Evolutionary conservation across 169 alveolate species (phyloP).

Genomic region (Eimeria tenella): DNA sequence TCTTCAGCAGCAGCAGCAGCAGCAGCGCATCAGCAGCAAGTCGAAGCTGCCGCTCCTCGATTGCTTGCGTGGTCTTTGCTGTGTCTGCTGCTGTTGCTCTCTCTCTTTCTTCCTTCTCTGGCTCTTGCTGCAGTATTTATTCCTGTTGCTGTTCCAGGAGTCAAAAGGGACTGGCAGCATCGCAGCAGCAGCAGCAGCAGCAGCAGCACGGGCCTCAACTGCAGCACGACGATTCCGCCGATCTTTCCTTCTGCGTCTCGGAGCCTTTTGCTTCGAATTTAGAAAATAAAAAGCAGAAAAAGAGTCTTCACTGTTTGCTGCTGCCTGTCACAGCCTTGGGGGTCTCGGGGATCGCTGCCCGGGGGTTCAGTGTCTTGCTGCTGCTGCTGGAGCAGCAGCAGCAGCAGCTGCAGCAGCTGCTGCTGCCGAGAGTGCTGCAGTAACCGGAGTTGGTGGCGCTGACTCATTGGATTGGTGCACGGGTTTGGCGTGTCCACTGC

Average conservation of each 20-base stretch:
- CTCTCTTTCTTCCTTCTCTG: not conserved
- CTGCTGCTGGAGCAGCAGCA: not conserved
- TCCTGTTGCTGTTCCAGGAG: not conserved
- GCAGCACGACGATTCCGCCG: not conserved
- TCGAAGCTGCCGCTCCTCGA: not conserved
- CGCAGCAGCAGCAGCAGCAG: slow-evolving; percentile 20
- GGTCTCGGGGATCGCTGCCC: not conserved
- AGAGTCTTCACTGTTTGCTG: not conserved
- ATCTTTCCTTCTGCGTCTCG: no score
- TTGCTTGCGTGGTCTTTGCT: not conserved
- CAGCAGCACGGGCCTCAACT: not conserved
- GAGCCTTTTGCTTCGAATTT: no score
- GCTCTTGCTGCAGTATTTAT: not conserved
- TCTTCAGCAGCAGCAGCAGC: not conserved
- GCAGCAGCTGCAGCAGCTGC: not conserved
- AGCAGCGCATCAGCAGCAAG: not conserved
- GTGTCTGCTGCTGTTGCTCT: not conserved
- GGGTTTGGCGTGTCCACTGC: not conserved
- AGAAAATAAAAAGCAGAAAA: no score
- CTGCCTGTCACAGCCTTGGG: not conserved
- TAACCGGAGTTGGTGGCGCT: not conserved
- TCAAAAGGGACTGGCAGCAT: no score
- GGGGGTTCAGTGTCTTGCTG: not conserved
- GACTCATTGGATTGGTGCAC: not conserved
- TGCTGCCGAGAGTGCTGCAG: not conserved